phyloP scores from a whole-genome alignment of 2,329 filamentous ascomycete species.

The Hypoxylon sp. region DNA sequence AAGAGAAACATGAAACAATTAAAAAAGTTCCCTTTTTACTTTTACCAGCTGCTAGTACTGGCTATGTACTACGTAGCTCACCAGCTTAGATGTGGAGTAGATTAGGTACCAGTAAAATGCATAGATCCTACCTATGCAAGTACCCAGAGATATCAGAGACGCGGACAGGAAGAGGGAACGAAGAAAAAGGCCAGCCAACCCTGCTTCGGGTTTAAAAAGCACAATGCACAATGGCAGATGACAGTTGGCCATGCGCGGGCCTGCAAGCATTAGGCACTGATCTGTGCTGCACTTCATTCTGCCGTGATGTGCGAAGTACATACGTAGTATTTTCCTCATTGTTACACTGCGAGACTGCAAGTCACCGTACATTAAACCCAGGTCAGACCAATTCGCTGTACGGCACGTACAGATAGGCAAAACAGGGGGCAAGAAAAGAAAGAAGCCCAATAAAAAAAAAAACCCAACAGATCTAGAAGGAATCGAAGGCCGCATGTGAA shows the following conservation, averaged over 20 bases:
- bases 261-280: neutral
- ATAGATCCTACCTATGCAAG: no score
- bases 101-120: no score
- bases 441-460: neutral
- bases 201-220: neutral
- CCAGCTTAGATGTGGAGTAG: no score
- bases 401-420: no score
- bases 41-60: constrained; percentile 19
- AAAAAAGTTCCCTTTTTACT: constrained; percentile 6
- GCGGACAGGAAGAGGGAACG: neutral
- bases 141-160: no score
- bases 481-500: neutral
- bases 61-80: no score
- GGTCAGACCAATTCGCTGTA: no score
- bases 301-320: neutral
- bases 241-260: no score
- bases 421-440: no score
- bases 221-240: neutral
- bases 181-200: neutral
- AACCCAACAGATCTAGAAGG: neutral
- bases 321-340: no score
- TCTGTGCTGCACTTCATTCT: neutral
- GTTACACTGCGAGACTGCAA: no score
- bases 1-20: neutral
- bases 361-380: no score